A percentile compares a stretch with the other conserved stretches of the same genome.
Evolutionary conservation across 495 filamentous ascomycete species (phyloP).

Genomic region (Staphylotrichum longicolle): DNA sequence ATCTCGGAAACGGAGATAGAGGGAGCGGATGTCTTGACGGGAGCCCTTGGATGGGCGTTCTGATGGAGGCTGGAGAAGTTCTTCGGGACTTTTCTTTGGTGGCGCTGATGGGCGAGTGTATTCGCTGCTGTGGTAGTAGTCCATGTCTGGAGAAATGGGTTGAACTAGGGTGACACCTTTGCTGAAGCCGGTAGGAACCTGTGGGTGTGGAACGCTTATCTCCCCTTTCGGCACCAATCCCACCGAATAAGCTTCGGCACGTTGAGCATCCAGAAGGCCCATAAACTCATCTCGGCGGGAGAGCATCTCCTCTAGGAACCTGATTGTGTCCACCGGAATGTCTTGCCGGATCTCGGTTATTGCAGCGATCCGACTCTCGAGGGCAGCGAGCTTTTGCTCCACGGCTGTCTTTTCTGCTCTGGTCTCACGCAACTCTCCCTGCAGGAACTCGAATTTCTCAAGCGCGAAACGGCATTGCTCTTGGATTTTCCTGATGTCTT

Average conservation of each 20-base stretch:
- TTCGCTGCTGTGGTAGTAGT: not conserved
- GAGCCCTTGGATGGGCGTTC: conserved; percentile 3
- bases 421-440: conserved; percentile 23
- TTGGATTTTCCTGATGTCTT: conserved; percentile 17
- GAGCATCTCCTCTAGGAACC: conserved; percentile 16
- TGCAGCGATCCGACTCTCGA: conserved; percentile 15
- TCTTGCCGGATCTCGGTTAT: not conserved
- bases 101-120: not conserved
- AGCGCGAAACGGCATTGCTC: conserved; percentile 20
- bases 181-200: not conserved
- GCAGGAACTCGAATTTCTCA: conserved; percentile 21
- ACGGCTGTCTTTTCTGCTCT: conserved; percentile 18
- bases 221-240: too few species aligned
- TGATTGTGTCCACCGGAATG: conserved; percentile 9
- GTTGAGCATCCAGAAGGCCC: conserved; percentile 15
- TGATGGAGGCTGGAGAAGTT: not conserved
- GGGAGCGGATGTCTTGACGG: conserved; percentile 18
- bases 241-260: too few species aligned
- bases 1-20: conserved; percentile 23
- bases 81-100: conserved; percentile 8
- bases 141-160: not conserved
- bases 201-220: not conserved
- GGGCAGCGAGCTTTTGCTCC: conserved; percentile 18
- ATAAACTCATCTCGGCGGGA: conserved; percentile 22
- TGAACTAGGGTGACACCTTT: not conserved